Base-by-base conservation (phyloP, 148 eudicot species). In the Nyssa sinensis region DNA sequence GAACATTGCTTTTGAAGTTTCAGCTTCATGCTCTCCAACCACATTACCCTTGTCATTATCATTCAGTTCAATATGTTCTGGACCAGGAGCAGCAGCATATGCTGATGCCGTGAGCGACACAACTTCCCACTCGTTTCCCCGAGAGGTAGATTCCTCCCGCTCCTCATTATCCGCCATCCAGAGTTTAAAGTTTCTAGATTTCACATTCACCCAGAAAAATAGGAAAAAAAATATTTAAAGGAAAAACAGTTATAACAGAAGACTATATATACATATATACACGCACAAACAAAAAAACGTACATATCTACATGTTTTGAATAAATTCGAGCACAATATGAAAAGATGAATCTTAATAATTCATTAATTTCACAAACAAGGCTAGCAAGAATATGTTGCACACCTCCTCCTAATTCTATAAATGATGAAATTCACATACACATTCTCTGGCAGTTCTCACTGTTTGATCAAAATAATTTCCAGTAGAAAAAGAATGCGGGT, bases 111-210 rank as follows among this genome's bases (percentile, higher is more conserved):
- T 91, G 75, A 96, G 89, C 47, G 97, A 84, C 65, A 95, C 94
- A 76, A 92, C 94, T 87, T 96, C 99, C 99, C 99, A 96, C 68
- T 89, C 99, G 78, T 87, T 84, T 79, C 89, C 98, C 66, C 87
- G 89, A 29, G 88, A 65, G 32, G 67, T 70, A 72, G 74, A 72
- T 62, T 68, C 84, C 82, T 79, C 81, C 11, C 70, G 79, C 71
- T 77, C 93, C 77, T 81, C 89, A 33, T 75, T 82, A 77, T 86
- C 87, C 12, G 83, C 83, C 82, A 84, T 85, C 79, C 62, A 49
- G 62, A 37, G 61, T 37, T 72, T 30, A 4, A 74, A 69, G 64
- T 39, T 62, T 69, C 60, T 63, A 30, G 13, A 67, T 33, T 62
- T 74, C 25, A 32, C 59, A 44, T 33, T 63, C 21, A 69, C 57